phyloP scores from a whole-genome alignment of 768 basidiomycete species.

The Obba rivulosa region DNA sequence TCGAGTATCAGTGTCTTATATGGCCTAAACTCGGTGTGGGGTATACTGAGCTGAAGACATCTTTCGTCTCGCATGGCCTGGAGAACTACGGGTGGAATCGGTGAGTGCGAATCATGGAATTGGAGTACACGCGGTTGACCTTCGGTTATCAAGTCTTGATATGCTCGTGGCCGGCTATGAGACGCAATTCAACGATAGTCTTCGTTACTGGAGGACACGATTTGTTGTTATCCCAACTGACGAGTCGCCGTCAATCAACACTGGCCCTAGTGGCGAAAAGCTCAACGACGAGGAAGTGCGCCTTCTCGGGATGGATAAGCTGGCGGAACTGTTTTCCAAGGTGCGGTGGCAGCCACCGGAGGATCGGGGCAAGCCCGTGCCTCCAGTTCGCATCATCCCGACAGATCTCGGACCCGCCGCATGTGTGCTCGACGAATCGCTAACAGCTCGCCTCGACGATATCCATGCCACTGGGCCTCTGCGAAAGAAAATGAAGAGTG shows the following conservation, averaged over 20 bases:
- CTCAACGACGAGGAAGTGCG: slow-evolving; percentile 85
- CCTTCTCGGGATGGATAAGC: slow-evolving; percentile 84
- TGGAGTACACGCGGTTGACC: neutral
- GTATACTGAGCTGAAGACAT: slow-evolving; percentile 73
- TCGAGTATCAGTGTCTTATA: slow-evolving; percentile 83
- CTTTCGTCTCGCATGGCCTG: slow-evolving; percentile 72
- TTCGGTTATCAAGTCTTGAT: slow-evolving; percentile 49
- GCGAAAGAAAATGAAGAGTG: slow-evolving; percentile 76
- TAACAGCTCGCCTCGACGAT: slow-evolving; percentile 78
- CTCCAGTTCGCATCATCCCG: slow-evolving; percentile 71
- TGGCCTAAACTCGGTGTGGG: slow-evolving; percentile 90
- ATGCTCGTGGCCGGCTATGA: slow-evolving; percentile 85
- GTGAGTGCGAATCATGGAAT: slow-evolving; percentile 31
- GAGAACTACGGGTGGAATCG: slow-evolving; percentile 87
- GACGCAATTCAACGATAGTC: slow-evolving; percentile 70
- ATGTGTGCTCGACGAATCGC: slow-evolving; percentile 70
- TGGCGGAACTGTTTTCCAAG: slow-evolving; percentile 83
- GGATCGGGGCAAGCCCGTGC: slow-evolving; percentile 42
- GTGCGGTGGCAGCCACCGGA: slow-evolving; percentile 73
- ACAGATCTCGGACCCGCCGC: slow-evolving; percentile 82
- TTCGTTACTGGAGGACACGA: slow-evolving; percentile 91
- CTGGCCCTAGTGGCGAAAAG: slow-evolving; percentile 63
- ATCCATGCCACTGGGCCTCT: slow-evolving; percentile 72
- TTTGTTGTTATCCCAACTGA: slow-evolving; percentile 89
- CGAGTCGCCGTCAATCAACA: slow-evolving; percentile 52